Evolutionary conservation across 306 rosid species (phyloP).

Genomic region (Quillaja saponaria): DNA sequence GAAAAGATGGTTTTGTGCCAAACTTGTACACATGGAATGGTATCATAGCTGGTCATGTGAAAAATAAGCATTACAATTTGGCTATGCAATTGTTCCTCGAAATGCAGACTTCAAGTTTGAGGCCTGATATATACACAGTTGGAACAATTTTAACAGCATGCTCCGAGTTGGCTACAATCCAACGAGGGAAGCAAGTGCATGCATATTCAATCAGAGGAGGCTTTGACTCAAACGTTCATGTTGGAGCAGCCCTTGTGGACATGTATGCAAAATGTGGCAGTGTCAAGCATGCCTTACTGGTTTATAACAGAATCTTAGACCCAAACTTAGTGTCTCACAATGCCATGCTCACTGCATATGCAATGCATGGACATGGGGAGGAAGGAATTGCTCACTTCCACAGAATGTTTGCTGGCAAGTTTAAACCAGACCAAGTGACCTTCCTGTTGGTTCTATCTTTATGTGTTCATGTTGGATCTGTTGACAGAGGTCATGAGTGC

Average conservation of each 20-base stretch:
- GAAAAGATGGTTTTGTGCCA: constrained; percentile 52
- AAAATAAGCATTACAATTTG: constrained; percentile 36
- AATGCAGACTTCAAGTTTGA: constrained; percentile 43
- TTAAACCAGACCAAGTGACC: constrained; percentile 56
- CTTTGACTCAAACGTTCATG: constrained; percentile 36
- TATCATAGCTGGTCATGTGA: constrained; percentile 43
- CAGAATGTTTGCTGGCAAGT: constrained; percentile 32
- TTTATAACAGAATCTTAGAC: constrained; percentile 47
- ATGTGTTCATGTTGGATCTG: constrained; percentile 54
- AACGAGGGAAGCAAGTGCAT: constrained; percentile 61
- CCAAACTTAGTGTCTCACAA: constrained; percentile 59
- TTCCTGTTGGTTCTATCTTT: constrained; percentile 55
- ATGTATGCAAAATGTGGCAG: constrained; percentile 69
- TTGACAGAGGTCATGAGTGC: constrained; percentile 47
- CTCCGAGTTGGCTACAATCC: constrained; percentile 48
- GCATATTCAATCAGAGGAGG: constrained; percentile 50
- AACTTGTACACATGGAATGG: constrained; percentile 50
- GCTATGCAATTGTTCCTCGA: constrained; percentile 42
- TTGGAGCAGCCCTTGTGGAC: constrained; percentile 57
- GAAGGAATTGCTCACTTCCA: constrained; percentile 53
- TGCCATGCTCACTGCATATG: constrained; percentile 62
- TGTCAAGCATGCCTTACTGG: constrained; percentile 38
- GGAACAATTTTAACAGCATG: constrained; percentile 59
- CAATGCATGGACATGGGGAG: constrained; percentile 55
- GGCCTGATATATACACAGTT: constrained; percentile 54